Evolutionary conservation across 495 filamentous ascomycete species (phyloP).

Genomic region (Choiromyces venosus): DNA sequence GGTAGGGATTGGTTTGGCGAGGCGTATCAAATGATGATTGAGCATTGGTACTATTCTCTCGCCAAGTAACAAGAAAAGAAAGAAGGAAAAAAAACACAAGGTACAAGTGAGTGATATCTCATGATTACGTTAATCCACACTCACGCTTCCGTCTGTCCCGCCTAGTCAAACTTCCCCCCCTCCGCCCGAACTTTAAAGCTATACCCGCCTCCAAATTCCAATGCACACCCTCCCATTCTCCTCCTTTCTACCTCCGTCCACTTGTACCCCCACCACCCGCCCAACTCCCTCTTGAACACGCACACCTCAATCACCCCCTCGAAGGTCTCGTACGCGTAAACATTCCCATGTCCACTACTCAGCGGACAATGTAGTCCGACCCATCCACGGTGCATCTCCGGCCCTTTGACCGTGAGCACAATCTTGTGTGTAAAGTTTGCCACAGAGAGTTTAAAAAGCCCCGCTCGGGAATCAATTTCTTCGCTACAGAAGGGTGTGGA

Average conservation of each 20-base stretch:
- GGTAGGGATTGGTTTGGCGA: too few relatives aligned
- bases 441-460: slow-evolving; percentile 39
- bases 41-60: too few relatives aligned
- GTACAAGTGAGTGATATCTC: background rate
- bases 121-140: slow-evolving; percentile 1
- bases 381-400: slow-evolving; percentile 42
- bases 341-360: slow-evolving; percentile 44
- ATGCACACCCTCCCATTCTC: slow-evolving; percentile 43
- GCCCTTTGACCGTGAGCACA: slow-evolving; percentile 41
- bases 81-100: background rate
- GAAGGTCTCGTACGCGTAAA: slow-evolving; percentile 47
- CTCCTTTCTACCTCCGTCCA: slow-evolving; percentile 44
- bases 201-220: slow-evolving; percentile 50
- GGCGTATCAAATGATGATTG: too few relatives aligned
- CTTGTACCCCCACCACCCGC: slow-evolving; percentile 32
- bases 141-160: background rate
- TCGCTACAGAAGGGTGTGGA: slow-evolving; percentile 42
- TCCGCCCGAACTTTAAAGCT: slow-evolving; percentile 19
- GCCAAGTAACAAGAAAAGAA: background rate
- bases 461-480: slow-evolving; percentile 39
- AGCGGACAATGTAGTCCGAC: slow-evolving; percentile 46
- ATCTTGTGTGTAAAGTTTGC: slow-evolving; percentile 42
- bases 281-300: slow-evolving; percentile 41
- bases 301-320: slow-evolving; percentile 43
- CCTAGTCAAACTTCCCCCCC: background rate